Base-by-base conservation (phyloP, 2,329 filamentous ascomycete species). In the Ophiocordyceps camponoti-floridani region DNA sequence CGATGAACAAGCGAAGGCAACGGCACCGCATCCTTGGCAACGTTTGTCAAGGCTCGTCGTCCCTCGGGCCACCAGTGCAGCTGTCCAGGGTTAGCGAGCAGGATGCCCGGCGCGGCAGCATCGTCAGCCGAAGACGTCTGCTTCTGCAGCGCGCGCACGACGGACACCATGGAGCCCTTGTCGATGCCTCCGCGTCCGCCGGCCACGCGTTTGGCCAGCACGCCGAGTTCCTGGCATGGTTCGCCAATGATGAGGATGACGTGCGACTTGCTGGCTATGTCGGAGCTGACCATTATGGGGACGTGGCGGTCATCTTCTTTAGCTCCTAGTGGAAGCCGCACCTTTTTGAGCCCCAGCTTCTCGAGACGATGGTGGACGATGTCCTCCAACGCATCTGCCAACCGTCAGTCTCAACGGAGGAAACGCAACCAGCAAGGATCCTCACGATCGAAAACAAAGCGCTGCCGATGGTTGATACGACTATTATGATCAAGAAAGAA, bases 81-180 rank as follows among this genome's bases (percentile, higher is more conserved):
- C 61, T 93, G 79, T 4, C 84, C 85, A 4, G 77, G 68, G 56
- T 94, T 95, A 41, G 85, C 75, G 26, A 94, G 65, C 27, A 95
- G 63, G 46, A 95, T 63, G 3, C 73, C 82, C 0, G 71, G 77
- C 2, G 63, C 13, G 50, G 2, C 57, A 51, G 0, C 54, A 23
- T 23, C 27, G 18, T 67, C 62, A 0, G 0, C 58, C 49, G 23
- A 23, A 13, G 31, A 59, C 23, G 42, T 48, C 46, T 68, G 60
- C 14, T 53, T 44, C 40, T 55, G 55, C 4, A 79, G 59, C 12
- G 58, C 62, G 33, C 66, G 58, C 23, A 81, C 70, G 46, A 89
- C 65, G 11, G 77, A 71, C 28, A 89, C 62, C 38, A 80, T 69
- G 30, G 78, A 84, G n/a, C 86, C 87, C 41, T 71, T 67, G 50